Base-by-base conservation (phyloP, 2,329 filamentous ascomycete genomes). In the Ophiocordyceps australis region DNA sequence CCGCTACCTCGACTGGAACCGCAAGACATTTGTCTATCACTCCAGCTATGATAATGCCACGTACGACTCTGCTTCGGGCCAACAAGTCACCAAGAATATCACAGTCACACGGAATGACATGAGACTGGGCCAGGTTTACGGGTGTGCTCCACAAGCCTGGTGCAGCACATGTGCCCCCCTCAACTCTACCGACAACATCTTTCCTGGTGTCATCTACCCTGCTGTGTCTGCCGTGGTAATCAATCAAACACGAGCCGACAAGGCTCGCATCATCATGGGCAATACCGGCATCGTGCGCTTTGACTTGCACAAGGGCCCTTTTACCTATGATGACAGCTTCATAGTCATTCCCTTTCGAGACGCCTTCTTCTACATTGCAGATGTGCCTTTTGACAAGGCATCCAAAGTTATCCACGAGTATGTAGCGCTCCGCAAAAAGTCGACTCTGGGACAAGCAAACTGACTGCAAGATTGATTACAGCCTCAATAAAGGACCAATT, bases 1-100 rank as follows among this genome's bases (percentile, higher is more conserved):
- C 7, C 59, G 71, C 14, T 77, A 75, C 38, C 54, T 78, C 8
- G 73, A 78, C 46, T 77, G 69, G 63, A 77, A 76, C 42, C 59
- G 68, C 5, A 50, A 58, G n/a, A 72, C 68, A 0, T 75, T 77
- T 36, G 56, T 62, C 30, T 74, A 69, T 38, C 72, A 77, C 39
- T 59, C 68, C 4, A 45, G 51, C n/a, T 56, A 54, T 21, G 59
- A 56, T 23, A 56, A 62, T 24, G 38, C 47, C 24, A 49, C 47
- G 0, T 68, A 68, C 27, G 62, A 70, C 36, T 61, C 54, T 7
- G 36, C 45, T 15, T 45, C 55, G 8, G 67, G 67, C 14, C 28
- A 51, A 13, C 37, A 39, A 1, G 52, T 65, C 3, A 62, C 62
- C 0, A 36, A 45, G 4, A 50, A 59, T 7, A 69, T 74, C 38